Evolutionary conservation across 164 flowering plant genomes (phyloP).

Genomic region (Magnolia officinalis): DNA sequence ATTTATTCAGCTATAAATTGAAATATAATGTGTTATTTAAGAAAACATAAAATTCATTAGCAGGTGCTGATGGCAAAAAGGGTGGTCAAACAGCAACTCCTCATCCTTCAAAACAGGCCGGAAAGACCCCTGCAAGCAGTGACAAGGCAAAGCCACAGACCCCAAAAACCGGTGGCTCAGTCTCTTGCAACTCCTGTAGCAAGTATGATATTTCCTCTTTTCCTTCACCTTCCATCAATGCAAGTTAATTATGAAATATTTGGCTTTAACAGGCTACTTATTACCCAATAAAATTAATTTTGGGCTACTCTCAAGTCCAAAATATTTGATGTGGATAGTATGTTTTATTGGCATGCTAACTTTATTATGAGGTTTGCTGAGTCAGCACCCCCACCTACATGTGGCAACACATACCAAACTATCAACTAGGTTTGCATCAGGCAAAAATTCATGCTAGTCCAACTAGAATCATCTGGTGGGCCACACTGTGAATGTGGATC

Average conservation of each 20-base stretch:
- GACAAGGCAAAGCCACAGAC: constrained; percentile 51
- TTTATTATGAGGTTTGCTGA: background rate
- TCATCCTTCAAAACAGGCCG: constrained; percentile 57
- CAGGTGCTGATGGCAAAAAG: constrained; percentile 54
- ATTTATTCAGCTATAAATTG: no score
- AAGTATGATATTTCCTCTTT: constrained; percentile 29
- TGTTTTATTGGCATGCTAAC: background rate
- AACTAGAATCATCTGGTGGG: no score
- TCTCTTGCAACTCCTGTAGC: constrained; percentile 46
- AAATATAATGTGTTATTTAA: no score
- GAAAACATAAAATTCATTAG: background rate
- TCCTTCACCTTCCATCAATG: background rate
- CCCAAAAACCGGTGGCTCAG: constrained; percentile 44
- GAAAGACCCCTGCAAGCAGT: constrained; percentile 34
- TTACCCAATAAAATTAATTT: no score
- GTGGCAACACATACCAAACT: no score
- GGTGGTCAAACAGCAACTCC: constrained; percentile 62
- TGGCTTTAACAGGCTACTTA: no score
- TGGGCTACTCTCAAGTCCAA: background rate
- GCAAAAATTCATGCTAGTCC: no score
- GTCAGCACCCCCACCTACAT: no score
- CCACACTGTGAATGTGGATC: no score
- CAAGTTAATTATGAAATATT: no score
- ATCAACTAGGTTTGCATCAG: no score
- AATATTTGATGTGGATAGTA: background rate